Percentiles rank a stretch among this genome's conserved stretches.
Evolutionary conservation across 345 rosid species (phyloP).

Genomic region (Camelina hispida): DNA sequence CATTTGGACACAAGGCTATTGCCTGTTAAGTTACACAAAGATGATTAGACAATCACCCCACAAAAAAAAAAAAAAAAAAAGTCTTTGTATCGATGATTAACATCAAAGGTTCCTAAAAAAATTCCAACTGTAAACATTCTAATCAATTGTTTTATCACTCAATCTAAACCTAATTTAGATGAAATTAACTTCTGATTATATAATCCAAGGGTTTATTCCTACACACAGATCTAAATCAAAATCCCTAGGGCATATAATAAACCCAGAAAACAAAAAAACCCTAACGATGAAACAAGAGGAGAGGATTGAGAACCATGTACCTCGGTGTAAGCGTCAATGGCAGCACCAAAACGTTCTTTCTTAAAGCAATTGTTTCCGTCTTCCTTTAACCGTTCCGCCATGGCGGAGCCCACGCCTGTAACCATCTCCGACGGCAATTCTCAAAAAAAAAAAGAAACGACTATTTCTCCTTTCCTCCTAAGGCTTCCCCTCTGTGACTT

Average conservation of each 20-base stretch:
- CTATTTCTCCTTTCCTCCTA: background rate
- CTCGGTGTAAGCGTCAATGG: constrained; percentile 93
- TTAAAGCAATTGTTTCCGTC: constrained; percentile 69
- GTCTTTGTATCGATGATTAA: background rate
- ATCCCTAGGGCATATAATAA: background rate
- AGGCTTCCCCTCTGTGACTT: background rate
- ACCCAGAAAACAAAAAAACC: constrained; percentile 18
- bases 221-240: constrained; percentile 24
- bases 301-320: constrained; percentile 36
- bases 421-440: constrained; percentile 41
- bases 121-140: background rate
- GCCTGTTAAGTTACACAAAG: constrained; percentile 55
- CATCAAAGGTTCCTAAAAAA: background rate
- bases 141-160: background rate
- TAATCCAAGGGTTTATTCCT: background rate
- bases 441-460: background rate
- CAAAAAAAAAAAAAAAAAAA: background rate
- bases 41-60: constrained; percentile 1
- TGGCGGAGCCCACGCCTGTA: constrained; percentile 37
- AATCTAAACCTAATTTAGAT: background rate
- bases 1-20: constrained; percentile 79
- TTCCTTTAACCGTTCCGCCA: constrained; percentile 58
- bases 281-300: constrained; percentile 4
- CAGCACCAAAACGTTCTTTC: constrained; percentile 77
- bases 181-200: background rate